Evolutionary conservation across 495 filamentous ascomycete genomes (phyloP), one percentile per base, ranked within the genome.

Genomic region (Aspergillus ellipticus): DNA sequence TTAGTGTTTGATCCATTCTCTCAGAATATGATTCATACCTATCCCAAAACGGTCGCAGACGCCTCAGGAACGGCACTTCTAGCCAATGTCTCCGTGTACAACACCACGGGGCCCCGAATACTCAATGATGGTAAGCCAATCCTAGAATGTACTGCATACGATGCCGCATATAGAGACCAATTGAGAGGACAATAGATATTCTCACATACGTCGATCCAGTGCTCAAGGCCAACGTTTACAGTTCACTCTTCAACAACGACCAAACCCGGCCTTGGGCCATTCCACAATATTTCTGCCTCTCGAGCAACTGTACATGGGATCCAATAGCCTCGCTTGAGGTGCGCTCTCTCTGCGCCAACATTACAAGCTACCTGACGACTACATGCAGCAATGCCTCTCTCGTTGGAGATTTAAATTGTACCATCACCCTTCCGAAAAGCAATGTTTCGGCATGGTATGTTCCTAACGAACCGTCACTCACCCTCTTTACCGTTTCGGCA

Each of bases 291-390:
- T 53, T 49, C 26, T 63, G 61, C 28, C 29, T 21, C 13, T 50
- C 61, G 10, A 48, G 42, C 11, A 63, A 63, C 22, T 60, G 61
- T 28, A 63, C 56, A 26, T 63, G 61, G 61, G 57, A 51, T 56
- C 49, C 51, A 5, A 35, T 59, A 21, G 50, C 53, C 6, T 39
- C 56, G 11, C 15, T 63, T 6, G 57, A 56, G 24, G 42, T 45
- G 6, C 35, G 57, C n/a, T 31, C 54, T 15, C 24, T 53, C 19
- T 63, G 57, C 31, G 28, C 57, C 5, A 55, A 63, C 33, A 29
- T 63, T 0, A 63, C 61, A 10, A 33, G 53, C 0, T 31, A 37
- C n/a, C 21, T 63, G 20, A 54, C 13, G 1, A 21, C n/a, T 10
- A 29, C 51, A 3, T 54, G 51, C n/a, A 13, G 37, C 28, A 17